Evolutionary conservation across 352 stramenopile genomes (phyloP).

Genomic region (Halophytophthora batemanensis): DNA sequence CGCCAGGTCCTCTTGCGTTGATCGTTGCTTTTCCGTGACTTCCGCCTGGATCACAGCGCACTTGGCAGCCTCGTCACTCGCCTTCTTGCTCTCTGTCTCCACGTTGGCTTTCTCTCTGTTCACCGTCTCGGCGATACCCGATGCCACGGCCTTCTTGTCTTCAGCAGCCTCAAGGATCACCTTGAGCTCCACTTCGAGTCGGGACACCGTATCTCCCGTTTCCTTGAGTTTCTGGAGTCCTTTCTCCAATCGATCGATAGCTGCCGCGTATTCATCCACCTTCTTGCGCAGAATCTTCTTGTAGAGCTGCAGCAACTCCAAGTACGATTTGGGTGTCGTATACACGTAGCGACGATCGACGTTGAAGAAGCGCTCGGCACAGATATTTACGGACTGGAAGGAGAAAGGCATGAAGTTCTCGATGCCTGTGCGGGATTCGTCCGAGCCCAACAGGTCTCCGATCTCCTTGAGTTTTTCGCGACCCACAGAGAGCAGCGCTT

Average conservation of each 20-base stretch:
- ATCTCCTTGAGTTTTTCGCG: conserved; percentile 87
- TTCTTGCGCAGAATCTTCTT: conserved; percentile 92
- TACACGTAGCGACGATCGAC: conserved; percentile 93
- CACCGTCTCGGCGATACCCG: conserved; percentile 93
- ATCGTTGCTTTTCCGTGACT: conserved; percentile 91
- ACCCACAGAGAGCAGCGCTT: conserved; percentile 91
- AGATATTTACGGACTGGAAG: conserved; percentile 92
- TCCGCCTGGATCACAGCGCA: conserved; percentile 93
- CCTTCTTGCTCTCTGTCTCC: conserved; percentile 93
- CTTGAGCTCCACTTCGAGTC: conserved; percentile 94
- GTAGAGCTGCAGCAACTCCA: conserved; percentile 94
- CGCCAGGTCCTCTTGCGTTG: conserved; percentile 87
- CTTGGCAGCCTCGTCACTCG: conserved; percentile 89
- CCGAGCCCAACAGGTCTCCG: conserved; percentile 73
- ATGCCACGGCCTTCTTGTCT: conserved; percentile 94
- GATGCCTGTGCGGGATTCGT: conserved; percentile 82
- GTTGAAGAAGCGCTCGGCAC: conserved; percentile 87
- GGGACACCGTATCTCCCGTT: conserved; percentile 90
- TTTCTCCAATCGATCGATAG: conserved; percentile 91
- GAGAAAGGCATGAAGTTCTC: conserved; percentile 96
- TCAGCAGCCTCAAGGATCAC: conserved; percentile 94
- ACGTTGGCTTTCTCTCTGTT: conserved; percentile 96
- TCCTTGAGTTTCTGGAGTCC: conserved; percentile 92
- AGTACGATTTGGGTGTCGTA: conserved; percentile 94
- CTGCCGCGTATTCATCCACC: conserved; percentile 83